Percentiles rank a stretch among this genome's conserved stretches.
Evolutionary conservation across 352 stramenopile genomes (phyloP).

Genomic region (Aphanomyces stellatus): DNA sequence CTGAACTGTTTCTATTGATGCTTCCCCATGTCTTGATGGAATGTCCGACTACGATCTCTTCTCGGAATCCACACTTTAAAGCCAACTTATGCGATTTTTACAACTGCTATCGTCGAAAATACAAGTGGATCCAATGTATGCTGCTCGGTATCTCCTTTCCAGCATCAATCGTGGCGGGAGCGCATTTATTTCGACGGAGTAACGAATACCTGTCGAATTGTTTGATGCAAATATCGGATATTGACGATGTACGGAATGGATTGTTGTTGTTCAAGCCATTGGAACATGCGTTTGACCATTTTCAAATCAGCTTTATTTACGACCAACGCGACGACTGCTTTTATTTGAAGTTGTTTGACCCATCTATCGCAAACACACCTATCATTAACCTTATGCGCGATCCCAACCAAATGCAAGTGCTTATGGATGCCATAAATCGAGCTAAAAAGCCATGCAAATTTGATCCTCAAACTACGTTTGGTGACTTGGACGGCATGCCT

Average conservation of each 20-base stretch:
- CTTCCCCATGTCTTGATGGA: background rate
- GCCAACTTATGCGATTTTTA: slow-evolving; percentile 23
- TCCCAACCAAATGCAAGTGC: background rate
- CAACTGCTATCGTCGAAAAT: slow-evolving; percentile 22
- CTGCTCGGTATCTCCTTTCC: slow-evolving; percentile 23
- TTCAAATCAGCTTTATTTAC: slow-evolving; percentile 21
- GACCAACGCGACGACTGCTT: slow-evolving; percentile 2
- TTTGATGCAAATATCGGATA: slow-evolving; percentile 29
- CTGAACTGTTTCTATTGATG: background rate
- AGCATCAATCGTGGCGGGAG: slow-evolving; percentile 19
- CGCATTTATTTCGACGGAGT: slow-evolving; percentile 26
- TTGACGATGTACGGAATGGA: slow-evolving; percentile 26
- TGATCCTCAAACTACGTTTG: background rate
- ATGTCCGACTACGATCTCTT: background rate
- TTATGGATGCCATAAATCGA: background rate
- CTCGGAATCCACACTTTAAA: background rate
- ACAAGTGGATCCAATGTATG: slow-evolving; percentile 23
- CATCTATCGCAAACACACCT: background rate
- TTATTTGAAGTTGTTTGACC: slow-evolving; percentile 18
- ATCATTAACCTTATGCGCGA: background rate
- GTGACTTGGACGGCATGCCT: background rate
- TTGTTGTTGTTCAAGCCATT: slow-evolving; percentile 25
- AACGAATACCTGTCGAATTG: slow-evolving; percentile 19
- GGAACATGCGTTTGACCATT: slow-evolving; percentile 18
- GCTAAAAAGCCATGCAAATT: background rate